phyloP scores from a whole-genome alignment of 1,284 basidiomycete species.

The Malassezia cuniculi region DNA sequence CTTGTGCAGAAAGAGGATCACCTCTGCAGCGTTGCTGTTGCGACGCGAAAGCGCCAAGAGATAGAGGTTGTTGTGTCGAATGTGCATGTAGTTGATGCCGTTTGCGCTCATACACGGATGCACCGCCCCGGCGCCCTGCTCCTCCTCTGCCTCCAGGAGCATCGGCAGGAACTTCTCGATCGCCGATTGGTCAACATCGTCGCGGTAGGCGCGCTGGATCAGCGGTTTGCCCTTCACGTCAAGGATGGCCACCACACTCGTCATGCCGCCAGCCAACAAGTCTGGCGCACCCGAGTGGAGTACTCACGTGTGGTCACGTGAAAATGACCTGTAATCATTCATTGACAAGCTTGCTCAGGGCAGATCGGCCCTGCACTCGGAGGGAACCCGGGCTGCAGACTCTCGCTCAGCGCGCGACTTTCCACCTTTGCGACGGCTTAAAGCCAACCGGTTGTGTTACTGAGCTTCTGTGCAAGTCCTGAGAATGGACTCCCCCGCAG shows the following conservation, averaged over 20 bases:
- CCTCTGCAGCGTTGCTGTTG: conserved; percentile 89
- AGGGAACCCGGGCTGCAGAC: no score
- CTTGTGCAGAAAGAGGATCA: conserved; percentile 91
- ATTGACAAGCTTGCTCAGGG: no score
- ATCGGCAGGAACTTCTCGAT: conserved; percentile 90
- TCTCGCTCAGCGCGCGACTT: no score
- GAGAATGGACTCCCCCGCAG: no score
- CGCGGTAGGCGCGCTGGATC: conserved; percentile 92
- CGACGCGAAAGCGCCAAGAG: conserved; percentile 87
- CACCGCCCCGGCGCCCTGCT: conserved; percentile 59
- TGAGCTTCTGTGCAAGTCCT: no score
- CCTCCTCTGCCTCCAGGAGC: conserved; percentile 91
- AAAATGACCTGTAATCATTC: no score
- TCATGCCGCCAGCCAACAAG: conserved; percentile 25
- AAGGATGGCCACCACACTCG: conserved; percentile 66
- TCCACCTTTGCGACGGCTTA: no score
- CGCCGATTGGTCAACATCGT: conserved; percentile 77
- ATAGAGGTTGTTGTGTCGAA: conserved; percentile 93
- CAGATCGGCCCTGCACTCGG: no score
- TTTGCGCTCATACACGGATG: conserved; percentile 76
- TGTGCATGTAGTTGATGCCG: conserved; percentile 87
- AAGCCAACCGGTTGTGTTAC: no score
- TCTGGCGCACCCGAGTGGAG: background rate
- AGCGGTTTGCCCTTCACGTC: conserved; percentile 97
- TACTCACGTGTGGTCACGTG: conserved; percentile 2